Evolutionary conservation across 1,284 basidiomycete genomes (phyloP), one percentile per base, ranked within the genome.

Genomic region (Puccinia polysora): DNA sequence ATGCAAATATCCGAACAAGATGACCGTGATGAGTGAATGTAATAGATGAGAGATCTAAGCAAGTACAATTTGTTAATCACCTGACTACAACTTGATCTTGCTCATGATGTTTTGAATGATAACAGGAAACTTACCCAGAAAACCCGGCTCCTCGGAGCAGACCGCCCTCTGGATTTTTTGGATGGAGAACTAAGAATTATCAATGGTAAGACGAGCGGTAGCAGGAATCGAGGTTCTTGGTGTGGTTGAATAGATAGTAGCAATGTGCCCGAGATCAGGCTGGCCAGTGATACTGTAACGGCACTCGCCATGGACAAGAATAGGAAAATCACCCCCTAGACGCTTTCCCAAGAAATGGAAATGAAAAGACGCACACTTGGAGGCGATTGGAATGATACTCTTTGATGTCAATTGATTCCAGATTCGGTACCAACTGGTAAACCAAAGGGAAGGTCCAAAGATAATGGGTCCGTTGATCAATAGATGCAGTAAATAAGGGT

Each of bases 141-240:
- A 14, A 47, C 4, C 36, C 34, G 58, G 15, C 67, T 53, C 23
- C 38, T 59, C 23, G 14, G 30, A 43, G 23, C 0, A 32, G 55
- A 59, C n/a, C 25, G 15, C 25, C 28, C 18, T 40, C 32, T 58
- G 23, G 71, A 36, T 2, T 58, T 2, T n/a, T n/a, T n/a, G 0
- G 73, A 25, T 15, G n/a, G 32, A 0, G 75, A 73, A 3, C 73
- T 53, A 18, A 76, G 62, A 1, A 75, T 47, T 10, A 30, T 53
- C 20, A 76, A n/a, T 0, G 80, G 80, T 2, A 79, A 59, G 23
- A 77, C 45, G 20, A 81, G 75, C 0, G 80, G 76, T 0, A 81
- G 68, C 4, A 81, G 75, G 67, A 81, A 81, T 14, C 80, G 77
- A 10, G 80, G 77, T 65, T 81, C 80, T 69, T 81, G 80, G 52